phyloP scores from a whole-genome alignment of 2,329 filamentous ascomycete species.

The Exophiala mesophila region DNA sequence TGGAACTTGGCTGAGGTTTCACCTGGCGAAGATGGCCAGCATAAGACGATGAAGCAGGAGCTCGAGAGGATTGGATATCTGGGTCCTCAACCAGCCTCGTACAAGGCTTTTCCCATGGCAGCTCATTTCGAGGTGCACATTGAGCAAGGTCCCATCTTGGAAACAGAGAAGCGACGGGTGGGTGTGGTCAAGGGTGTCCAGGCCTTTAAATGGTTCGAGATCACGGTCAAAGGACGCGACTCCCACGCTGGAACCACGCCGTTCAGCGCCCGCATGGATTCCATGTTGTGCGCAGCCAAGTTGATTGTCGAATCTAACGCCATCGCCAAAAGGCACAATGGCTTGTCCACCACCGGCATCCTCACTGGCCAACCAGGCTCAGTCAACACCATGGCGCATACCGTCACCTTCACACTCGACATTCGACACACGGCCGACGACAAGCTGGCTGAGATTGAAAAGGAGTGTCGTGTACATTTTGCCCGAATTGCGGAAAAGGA shows the following conservation, averaged over 20 bases:
- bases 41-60: conserved; percentile 58
- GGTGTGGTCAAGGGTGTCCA: conserved; percentile 68
- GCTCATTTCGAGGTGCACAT: conserved; percentile 84
- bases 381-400: conserved; percentile 55
- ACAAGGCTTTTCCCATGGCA: conserved; percentile 60
- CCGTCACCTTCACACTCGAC: conserved; percentile 25
- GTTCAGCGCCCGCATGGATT: conserved; percentile 61
- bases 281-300: conserved; percentile 62
- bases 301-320: conserved; percentile 65
- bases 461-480: conserved; percentile 21
- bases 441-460: conserved; percentile 24
- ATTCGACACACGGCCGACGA: conserved; percentile 23
- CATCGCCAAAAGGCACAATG: conserved; percentile 57
- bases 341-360: conserved; percentile 67
- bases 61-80: conserved; percentile 68
- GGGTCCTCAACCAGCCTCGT: conserved; percentile 52
- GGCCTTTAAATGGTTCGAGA: conserved; percentile 68
- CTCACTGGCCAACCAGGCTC: conserved; percentile 61
- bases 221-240: conserved; percentile 63
- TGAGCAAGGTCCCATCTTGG: conserved; percentile 74
- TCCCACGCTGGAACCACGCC: conserved; percentile 73
- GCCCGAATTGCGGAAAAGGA: conserved; percentile 25
- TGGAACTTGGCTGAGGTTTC: conserved; percentile 59
- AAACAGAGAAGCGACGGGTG: conserved; percentile 60
- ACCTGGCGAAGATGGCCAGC: conserved; percentile 31